Evolutionary conservation across 306 rosid genomes (phyloP), one percentile per base, ranked within the genome.

Genomic region (Cajanus cajan): DNA sequence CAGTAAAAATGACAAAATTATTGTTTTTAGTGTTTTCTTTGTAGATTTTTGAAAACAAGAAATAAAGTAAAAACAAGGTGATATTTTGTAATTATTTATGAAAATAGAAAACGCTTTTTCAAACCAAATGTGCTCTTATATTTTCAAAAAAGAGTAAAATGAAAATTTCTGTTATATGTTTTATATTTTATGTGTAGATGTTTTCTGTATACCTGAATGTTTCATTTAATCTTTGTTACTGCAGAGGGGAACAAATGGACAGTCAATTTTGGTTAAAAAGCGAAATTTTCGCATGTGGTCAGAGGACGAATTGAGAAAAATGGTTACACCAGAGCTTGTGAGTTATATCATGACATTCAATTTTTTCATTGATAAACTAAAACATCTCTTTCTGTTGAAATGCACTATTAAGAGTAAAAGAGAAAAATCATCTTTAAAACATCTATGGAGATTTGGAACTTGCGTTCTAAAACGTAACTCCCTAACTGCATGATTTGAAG

Each of bases 251-350:
- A 63, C 95, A 73, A 86, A 78, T 82, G 98, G 98, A 57, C 93
- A 87, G 80, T 88, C 74, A 40, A 81, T 90, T 85, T 88, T 88
- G 89, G 97, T 90, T 69, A 94, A 92, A 88, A 94, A 94, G 86
- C 84, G 92, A 80, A 86, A 91, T 71, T 86, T 93, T 57, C 97
- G 97, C 50, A 90, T 90, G 82, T 87, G 89, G 89, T 91, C 96
- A 0, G 94, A 87, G 82, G 94, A 90, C 74, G 96, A 91, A 81
- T 69, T 92, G 87, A 88, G 94, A 71, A 91, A 94, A 81, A 90
- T 90, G 90, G 91, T 94, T 87, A 87, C 91, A 48, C 97, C 98
- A 5, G 98, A 94, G 79, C 97, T 92, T 89, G 97, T 94, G 77
- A 90, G 98, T 87, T 69, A 44, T 65, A 33, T 73, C 79, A 21